Percentiles rank a stretch among this genome's conserved stretches.
Conservation (phyloP, 305 asterid species). For the Fraxinus sp. region DNA sequence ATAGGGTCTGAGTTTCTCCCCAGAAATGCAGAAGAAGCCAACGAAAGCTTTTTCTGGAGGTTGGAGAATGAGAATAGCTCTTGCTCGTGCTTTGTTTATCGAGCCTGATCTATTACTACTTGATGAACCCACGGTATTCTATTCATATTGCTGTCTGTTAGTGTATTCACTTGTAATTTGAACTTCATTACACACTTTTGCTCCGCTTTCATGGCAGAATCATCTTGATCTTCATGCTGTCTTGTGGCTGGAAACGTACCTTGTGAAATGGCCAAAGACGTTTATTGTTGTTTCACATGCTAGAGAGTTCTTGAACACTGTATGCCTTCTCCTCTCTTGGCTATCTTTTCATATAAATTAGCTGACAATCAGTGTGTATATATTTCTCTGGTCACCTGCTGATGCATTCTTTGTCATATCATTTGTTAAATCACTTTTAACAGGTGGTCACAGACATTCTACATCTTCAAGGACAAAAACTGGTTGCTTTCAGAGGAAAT, state of each 20-base stretch:
- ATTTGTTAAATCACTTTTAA: slow-evolving; percentile 24
- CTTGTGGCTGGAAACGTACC: slow-evolving; percentile 90
- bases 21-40: slow-evolving; percentile 87
- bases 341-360: slow-evolving; percentile 9
- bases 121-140: slow-evolving; percentile 92
- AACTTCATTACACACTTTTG: slow-evolving; percentile 21
- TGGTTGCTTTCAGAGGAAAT: slow-evolving; percentile 70
- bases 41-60: slow-evolving; percentile 98
- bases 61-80: slow-evolving; percentile 99
- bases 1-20: slow-evolving; percentile 93
- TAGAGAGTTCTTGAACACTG: slow-evolving; percentile 94
- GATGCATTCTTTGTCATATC: slow-evolving; percentile 10
- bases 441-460: slow-evolving; percentile 97
- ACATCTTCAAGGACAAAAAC: slow-evolving; percentile 80
- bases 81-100: slow-evolving; percentile 93
- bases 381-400: slow-evolving; percentile 14
- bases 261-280: slow-evolving; percentile 98
- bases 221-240: slow-evolving; percentile 99
- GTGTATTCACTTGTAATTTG: slow-evolving; percentile 10
- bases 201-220: slow-evolving; percentile 58
- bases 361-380: neutral
- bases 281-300: slow-evolving; percentile 98
- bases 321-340: slow-evolving; percentile 38
- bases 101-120: slow-evolving; percentile 95
- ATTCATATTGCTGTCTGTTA: slow-evolving; percentile 21